Base-by-base conservation (phyloP, 192 early-diverging fungal species). In the Podila epicladia region DNA sequence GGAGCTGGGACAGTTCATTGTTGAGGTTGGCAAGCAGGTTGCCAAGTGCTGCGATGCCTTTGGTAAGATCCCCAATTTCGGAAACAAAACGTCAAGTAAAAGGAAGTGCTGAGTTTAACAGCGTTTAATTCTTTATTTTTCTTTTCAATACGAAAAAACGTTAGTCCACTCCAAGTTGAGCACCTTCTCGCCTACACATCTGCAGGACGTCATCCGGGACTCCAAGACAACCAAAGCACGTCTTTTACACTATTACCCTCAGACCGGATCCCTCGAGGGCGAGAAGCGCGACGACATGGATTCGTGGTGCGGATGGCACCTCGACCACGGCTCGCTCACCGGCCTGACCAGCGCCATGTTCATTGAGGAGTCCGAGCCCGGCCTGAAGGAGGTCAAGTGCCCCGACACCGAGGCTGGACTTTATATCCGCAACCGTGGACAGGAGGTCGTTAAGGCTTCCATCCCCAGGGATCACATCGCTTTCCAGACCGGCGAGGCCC, bases 271-370 rank as follows among this genome's bases (percentile, higher is more conserved):
- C 7, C 58, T 20, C 9, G 68, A 74, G 38, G 69, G 60, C 50
- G 78, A 73, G 49, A 71, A 71, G 41, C 62, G 41, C 26, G 74
- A 73, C 26, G 77, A 82, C 73, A 85, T 85, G 67, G 91, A 88
- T 65, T 87, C 87, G 9, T 92, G 91, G 92, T 92, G 92, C 45
- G 92, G 92, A 19, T 86, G 90, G 85, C 92, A 93, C 66, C 49
- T 91, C 20, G 92, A 93, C 61, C 91, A 93, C 55, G 87, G 83
- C 9, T 83, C 84, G 3, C 76, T 93, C 53, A 93, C 92, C 17
- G 83, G 83, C 38, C 71, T 93, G 38, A 93, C 92, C 3, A 76
- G 84, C 61, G 89, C 92, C 59, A 89, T 92, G 83, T 92, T 82
- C 67, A 64, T 85, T 64, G 85, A 88, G 57, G 90, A 90, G 63